Evolutionary conservation across 441 rosid genomes (phyloP).

Genomic region (Theobroma grandiflorum): DNA sequence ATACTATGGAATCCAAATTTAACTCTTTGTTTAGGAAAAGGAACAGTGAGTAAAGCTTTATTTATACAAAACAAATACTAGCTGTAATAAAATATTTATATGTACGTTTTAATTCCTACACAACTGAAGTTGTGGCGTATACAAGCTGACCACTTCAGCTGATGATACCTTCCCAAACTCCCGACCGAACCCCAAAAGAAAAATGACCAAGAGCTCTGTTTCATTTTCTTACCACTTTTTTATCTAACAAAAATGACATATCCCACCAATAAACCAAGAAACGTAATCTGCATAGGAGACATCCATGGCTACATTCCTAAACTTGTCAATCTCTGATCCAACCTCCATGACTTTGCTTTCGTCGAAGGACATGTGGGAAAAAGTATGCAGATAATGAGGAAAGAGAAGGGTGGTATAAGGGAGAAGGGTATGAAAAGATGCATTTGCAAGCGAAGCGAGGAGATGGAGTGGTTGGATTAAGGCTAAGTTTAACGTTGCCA

Average conservation of each 20-base stretch:
- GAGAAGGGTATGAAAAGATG: constrained; percentile 71
- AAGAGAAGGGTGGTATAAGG: constrained; percentile 84
- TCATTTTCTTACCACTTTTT: too few relatives aligned
- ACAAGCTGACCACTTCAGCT: not conserved
- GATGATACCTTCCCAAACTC: not conserved
- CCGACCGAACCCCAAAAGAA: not conserved
- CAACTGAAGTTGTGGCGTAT: not conserved
- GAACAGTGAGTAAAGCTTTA: too few relatives aligned
- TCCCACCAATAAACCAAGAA: constrained; percentile 44
- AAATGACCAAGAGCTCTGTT: too few relatives aligned
- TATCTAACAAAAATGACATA: constrained; percentile 16
- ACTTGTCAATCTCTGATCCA: constrained; percentile 77
- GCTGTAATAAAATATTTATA: too few relatives aligned
- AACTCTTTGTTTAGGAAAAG: too few relatives aligned
- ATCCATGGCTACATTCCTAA: constrained; percentile 74
- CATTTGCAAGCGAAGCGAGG: constrained; percentile 75
- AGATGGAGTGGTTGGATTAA: constrained; percentile 76
- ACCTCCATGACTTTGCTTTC: constrained; percentile 81
- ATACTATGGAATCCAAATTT: too few relatives aligned
- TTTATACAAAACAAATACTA: too few relatives aligned
- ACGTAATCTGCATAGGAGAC: constrained; percentile 81
- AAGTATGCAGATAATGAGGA: constrained; percentile 61
- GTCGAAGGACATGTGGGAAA: constrained; percentile 72
- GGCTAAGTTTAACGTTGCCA: constrained; percentile 43
- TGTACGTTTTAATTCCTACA: not conserved